These are phyloP conservation scores for Cymbidium sinense DNA, from an alignment of 106 monocot genomes.

Conservation along the genomic window DNA sequence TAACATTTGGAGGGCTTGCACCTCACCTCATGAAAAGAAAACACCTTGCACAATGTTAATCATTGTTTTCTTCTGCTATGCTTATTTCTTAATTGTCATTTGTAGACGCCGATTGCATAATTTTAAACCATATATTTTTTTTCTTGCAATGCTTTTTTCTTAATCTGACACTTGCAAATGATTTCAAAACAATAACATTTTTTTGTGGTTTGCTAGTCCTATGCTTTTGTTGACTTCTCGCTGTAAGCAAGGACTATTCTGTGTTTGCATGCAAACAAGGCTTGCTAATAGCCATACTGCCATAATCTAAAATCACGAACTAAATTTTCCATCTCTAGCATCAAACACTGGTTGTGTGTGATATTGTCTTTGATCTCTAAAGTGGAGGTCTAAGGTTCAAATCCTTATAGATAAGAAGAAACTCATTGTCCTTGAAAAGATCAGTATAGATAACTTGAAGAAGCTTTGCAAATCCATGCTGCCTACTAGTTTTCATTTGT, in stretches of 20 bases:
- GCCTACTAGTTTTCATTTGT: not conserved
- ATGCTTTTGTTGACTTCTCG: not conserved
- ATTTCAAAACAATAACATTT: not conserved
- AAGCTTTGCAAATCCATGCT: not conserved
- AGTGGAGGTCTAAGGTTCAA: too few species aligned
- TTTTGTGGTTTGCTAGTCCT: not conserved
- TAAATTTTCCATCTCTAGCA: not conserved
- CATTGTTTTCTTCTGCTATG: too few species aligned
- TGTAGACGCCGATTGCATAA: too few species aligned
- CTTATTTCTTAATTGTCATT: too few species aligned
- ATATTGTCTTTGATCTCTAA: too few species aligned
- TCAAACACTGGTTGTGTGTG: not conserved
- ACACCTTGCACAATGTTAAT: too few species aligned
- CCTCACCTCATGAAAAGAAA: too few species aligned
- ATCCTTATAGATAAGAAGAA: too few species aligned
- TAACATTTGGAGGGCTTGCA: too few species aligned
- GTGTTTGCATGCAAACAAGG: not conserved
- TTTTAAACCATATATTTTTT: not conserved
- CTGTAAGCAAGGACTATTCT: not conserved
- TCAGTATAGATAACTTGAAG: not conserved
- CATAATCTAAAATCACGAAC: not conserved
- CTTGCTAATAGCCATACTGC: not conserved
- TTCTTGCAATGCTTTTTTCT: not conserved
- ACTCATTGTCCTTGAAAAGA: too few species aligned
- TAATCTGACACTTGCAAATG: not conserved